Base-by-base conservation (phyloP, 257 asterid species). In the Voacanga thouarsii region DNA sequence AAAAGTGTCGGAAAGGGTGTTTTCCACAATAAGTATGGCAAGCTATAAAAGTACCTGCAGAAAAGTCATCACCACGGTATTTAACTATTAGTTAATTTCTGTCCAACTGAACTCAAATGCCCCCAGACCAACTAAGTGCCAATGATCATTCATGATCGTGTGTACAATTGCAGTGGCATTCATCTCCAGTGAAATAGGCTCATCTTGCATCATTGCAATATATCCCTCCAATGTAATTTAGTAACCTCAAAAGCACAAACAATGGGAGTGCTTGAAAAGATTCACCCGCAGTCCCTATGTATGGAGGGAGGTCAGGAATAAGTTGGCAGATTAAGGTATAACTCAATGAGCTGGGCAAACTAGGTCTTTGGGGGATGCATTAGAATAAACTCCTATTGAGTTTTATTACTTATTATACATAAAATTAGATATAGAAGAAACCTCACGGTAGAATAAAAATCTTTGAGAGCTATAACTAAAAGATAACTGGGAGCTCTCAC, bases 21-120 rank as follows among this genome's bases (percentile, higher is more conserved):
- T 86, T 84, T 96, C 99, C 98, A 94, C 89, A 94, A 53, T 71
- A 94, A 81, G 87, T 91, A 94, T 18, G 99, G 99, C 30, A 94
- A 82, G 88, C 94, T 86, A 65, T 87, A 87, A 80, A 92, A 94
- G 82, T 94, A 94, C 99, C 99, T 94, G 94, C 87, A 87, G 28
- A 70, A 56, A 60, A 75, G 19, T 23, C 26, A n/a, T 45, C 24
- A 18, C 63, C 60, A 14, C 2, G 37, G 37, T 33, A 33, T 33
- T 33, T 33, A 23, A 44, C 56, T 16, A 63, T 71, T 45, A 79
- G 43, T 45, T 33, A 26, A 23, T 70, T 53, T 57, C 74, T 37
- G 4, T 47, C 45, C 59, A 74, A 53, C 0, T 7, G 56, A 47
- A 18, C 16, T 49, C 28, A 16, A 41, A 49, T 12, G 24, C 16